These are phyloP conservation scores for Papiliotrema nemorosa DNA, from an alignment of 1,284 basidiomycete genomes.

Conservation along the genomic window DNA sequence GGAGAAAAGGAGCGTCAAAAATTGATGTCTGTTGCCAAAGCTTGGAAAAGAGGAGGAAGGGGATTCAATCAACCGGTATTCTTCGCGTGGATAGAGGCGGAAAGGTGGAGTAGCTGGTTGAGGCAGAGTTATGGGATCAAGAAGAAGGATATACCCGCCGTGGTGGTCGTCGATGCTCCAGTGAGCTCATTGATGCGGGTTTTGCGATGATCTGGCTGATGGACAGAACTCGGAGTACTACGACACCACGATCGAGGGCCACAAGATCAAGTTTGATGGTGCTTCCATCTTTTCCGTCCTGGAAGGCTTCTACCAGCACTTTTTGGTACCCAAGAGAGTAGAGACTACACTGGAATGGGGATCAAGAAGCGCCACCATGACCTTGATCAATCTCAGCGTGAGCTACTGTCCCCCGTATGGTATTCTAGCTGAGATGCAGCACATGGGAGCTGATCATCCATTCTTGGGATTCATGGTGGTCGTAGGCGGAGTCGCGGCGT, in stretches of 20 bases:
- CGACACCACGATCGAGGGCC: conserved; percentile 65
- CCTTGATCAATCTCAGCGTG: conserved; percentile 26
- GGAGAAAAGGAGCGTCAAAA: conserved; percentile 53
- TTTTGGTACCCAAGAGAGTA: conserved; percentile 55
- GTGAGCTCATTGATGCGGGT: conserved; percentile 51
- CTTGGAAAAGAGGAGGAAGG: conserved; percentile 58
- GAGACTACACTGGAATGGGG: conserved; percentile 43
- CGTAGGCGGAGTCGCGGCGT: conserved; percentile 27
- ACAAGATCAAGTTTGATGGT: conserved; percentile 59
- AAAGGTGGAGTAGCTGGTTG: conserved; percentile 77
- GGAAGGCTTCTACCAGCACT: conserved; percentile 62
- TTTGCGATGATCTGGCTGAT: not conserved
- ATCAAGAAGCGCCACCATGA: conserved; percentile 35
- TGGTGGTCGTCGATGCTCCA: conserved; percentile 74
- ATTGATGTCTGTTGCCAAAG: conserved; percentile 58
- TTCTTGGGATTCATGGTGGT: conserved; percentile 37
- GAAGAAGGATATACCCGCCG: conserved; percentile 53
- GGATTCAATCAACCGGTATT: conserved; percentile 60
- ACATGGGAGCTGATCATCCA: conserved; percentile 38
- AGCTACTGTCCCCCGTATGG: conserved; percentile 6
- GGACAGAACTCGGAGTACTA: conserved; percentile 30
- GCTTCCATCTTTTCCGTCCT: conserved; percentile 66
- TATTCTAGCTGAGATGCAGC: conserved; percentile 4
- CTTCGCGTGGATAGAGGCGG: conserved; percentile 80
- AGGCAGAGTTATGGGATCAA: conserved; percentile 76